Evolutionary conservation across 2,329 filamentous ascomycete genomes (phyloP).

Genomic region (Tolypocladium album): DNA sequence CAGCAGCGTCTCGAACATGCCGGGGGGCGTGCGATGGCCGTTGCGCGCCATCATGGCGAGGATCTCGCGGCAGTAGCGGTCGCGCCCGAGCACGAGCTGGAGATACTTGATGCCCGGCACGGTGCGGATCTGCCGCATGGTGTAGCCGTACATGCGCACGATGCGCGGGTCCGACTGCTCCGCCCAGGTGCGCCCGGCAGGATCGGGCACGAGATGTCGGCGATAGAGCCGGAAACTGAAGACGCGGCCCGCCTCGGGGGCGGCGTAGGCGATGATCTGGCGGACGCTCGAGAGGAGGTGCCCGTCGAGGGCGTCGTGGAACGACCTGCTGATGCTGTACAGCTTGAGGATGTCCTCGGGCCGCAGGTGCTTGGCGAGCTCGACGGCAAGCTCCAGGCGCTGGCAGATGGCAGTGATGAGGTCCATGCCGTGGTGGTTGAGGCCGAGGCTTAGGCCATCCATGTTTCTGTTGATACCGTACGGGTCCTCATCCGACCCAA

Average conservation of each 20-base stretch:
- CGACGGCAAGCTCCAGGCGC: conserved; percentile 40
- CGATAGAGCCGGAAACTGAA: conserved; percentile 54
- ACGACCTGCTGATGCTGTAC: conserved; percentile 52
- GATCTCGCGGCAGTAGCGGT: conserved; percentile 49
- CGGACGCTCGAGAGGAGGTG: conserved; percentile 49
- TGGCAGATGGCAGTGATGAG: conserved; percentile 31
- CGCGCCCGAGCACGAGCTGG: conserved; percentile 51
- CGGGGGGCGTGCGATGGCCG: conserved; percentile 44
- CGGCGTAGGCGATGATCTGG: conserved; percentile 40
- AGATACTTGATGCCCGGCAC: conserved; percentile 59
- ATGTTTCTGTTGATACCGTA: conserved; percentile 10
- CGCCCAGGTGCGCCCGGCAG: conserved; percentile 32
- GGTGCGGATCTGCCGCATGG: conserved; percentile 25
- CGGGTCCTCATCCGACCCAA: conserved; percentile 15
- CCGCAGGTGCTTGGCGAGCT: conserved; percentile 42
- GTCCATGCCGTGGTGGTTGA: conserved; percentile 21
- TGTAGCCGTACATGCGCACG: conserved; percentile 2
- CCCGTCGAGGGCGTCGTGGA: conserved; percentile 49
- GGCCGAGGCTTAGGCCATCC: conserved; percentile 5
- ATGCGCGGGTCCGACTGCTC: conserved; percentile 7
- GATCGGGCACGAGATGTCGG: conserved; percentile 48
- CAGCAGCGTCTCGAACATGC: conserved; percentile 37
- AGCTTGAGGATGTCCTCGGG: conserved; percentile 49
- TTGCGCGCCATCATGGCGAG: conserved; percentile 46
- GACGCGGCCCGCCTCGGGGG: conserved; percentile 41